These are phyloP conservation scores for Takashimella tepidaria DNA, from an alignment of 1,284 basidiomycete genomes.

Conservation along the genomic window DNA sequence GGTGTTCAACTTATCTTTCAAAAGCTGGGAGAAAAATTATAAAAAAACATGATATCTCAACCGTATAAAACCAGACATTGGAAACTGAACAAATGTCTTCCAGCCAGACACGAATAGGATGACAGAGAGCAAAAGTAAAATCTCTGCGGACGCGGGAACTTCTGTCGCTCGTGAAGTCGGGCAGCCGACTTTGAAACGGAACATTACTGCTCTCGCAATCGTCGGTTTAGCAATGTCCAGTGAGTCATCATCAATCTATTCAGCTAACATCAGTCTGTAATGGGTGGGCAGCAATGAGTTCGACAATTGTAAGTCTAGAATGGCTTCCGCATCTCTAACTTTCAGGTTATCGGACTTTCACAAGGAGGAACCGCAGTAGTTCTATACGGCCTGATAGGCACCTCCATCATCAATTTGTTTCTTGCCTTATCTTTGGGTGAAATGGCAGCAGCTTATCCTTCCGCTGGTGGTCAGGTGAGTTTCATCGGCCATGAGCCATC, in stretches of 20 bases:
- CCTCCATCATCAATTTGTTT: constrained; percentile 8
- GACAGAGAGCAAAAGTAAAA: neutral
- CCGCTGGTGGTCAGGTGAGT: constrained; percentile 4
- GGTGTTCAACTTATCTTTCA: neutral
- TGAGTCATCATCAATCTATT: neutral
- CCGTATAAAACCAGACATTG: too few relatives aligned
- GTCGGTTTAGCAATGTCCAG: constrained; percentile 12
- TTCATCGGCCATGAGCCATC: neutral
- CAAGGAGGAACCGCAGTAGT: constrained; percentile 10
- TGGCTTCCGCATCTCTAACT: neutral
- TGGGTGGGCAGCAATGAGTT: constrained; percentile 14
- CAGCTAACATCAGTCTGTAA: constrained; percentile 5
- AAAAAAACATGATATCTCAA: too few relatives aligned
- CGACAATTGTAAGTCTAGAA: constrained; percentile 2
- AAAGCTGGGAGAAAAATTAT: too few relatives aligned
- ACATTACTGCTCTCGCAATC: constrained; percentile 11
- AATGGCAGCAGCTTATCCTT: constrained; percentile 7
- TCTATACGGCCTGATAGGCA: constrained; percentile 10
- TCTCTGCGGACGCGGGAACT: too few relatives aligned
- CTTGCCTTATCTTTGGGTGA: constrained; percentile 8
- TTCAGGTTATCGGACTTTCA: constrained; percentile 7
- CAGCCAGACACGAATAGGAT: too few relatives aligned
- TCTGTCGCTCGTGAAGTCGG: neutral
- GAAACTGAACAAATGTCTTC: too few relatives aligned
- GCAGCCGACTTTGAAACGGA: constrained; percentile 8